phyloP scores from a whole-genome alignment of 1,284 basidiomycete genomes.

The Trichosporon sp. region DNA sequence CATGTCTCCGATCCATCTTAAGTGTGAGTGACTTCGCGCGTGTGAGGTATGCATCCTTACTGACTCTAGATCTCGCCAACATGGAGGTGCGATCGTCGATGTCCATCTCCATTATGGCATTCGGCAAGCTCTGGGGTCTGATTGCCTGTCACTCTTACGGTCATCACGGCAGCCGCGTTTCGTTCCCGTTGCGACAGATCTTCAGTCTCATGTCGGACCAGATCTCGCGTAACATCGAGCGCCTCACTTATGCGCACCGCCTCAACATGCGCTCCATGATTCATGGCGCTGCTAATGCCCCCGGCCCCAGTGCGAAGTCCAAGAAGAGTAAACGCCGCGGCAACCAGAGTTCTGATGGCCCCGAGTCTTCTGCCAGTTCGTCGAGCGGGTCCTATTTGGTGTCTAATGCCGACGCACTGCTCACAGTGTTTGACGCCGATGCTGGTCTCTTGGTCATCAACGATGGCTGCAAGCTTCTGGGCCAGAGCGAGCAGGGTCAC shows the following conservation, averaged over 20 bases:
- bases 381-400: slow-evolving; percentile 69
- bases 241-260: slow-evolving; percentile 76
- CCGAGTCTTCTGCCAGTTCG: neutral
- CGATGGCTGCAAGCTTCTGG: slow-evolving; percentile 81
- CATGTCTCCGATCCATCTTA: slow-evolving; percentile 86
- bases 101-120: slow-evolving; percentile 85
- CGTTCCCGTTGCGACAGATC: slow-evolving; percentile 82
- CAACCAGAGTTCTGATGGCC: slow-evolving; percentile 1
- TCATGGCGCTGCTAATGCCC: slow-evolving; percentile 7
- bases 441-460: slow-evolving; percentile 82
- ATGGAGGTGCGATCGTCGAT: slow-evolving; percentile 81
- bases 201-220: slow-evolving; percentile 77
- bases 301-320: neutral
- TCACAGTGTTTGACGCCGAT: slow-evolving; percentile 81
- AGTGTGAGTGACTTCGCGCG: slow-evolving; percentile 62
- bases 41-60: neutral
- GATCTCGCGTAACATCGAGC: slow-evolving; percentile 80
- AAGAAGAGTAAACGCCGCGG: slow-evolving; percentile 5
- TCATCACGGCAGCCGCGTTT: slow-evolving; percentile 74
- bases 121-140: slow-evolving; percentile 80
- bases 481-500: slow-evolving; percentile 71
- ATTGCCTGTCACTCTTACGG: slow-evolving; percentile 84
- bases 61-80: slow-evolving; percentile 67
- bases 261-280: slow-evolving; percentile 73
- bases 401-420: slow-evolving; percentile 79